These are phyloP conservation scores for Carex kokanica DNA, from an alignment of 176 grass and related monocot genomes.

Conservation along the genomic window DNA sequence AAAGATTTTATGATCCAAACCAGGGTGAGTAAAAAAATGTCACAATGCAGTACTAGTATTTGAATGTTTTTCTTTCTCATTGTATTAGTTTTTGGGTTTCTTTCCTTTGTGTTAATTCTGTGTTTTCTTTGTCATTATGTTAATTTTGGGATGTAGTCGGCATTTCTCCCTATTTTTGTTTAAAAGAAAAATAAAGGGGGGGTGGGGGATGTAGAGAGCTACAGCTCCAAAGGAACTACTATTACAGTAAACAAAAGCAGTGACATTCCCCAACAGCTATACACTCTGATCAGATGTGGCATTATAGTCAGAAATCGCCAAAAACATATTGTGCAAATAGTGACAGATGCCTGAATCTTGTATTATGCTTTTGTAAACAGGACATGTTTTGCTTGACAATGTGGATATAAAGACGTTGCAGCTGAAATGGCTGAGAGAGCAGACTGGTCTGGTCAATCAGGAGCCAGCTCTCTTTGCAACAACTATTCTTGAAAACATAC, in stretches of 20 bases:
- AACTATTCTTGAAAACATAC: conserved; percentile 88
- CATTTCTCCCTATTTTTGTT: background rate
- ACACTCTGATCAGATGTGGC: background rate
- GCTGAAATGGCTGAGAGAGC: conserved; percentile 88
- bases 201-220: background rate
- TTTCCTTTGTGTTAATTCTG: background rate
- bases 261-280: background rate
- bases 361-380: conserved; percentile 35
- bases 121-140: background rate
- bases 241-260: background rate
- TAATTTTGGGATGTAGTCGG: background rate
- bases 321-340: background rate
- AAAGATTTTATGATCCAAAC: conserved; percentile 99
- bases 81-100: background rate
- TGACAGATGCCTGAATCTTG: background rate
- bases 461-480: conserved; percentile 98
- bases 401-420: conserved; percentile 92
- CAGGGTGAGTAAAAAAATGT: conserved; percentile 43
- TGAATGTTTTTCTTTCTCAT: background rate
- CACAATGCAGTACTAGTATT: background rate
- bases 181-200: background rate
- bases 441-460: conserved; percentile 97
- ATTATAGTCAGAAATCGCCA: background rate
- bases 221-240: background rate
- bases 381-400: conserved; percentile 92